phyloP scores from a whole-genome alignment of 805 yeast species.

The Starmerella potacharoeniae region DNA sequence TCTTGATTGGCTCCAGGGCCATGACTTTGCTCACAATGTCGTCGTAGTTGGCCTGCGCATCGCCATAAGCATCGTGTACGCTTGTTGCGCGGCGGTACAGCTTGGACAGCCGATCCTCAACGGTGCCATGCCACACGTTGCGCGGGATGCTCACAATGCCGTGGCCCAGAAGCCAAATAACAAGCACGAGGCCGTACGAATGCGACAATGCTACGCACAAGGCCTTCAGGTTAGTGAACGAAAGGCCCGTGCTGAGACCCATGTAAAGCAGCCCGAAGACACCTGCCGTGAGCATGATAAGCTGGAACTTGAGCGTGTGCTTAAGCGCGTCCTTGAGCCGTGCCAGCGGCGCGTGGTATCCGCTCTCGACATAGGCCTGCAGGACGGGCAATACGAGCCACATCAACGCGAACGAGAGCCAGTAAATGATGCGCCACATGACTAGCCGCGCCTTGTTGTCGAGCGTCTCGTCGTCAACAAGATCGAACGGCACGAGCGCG shows the following conservation, averaged over 20 bases:
- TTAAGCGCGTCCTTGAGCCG: conserved; percentile 47
- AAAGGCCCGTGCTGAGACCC: conserved; percentile 43
- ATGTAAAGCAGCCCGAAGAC: conserved; percentile 49
- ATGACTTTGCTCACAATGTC: conserved; percentile 53
- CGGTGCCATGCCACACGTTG: conserved; percentile 30
- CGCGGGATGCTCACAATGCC: conserved; percentile 64
- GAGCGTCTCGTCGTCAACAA: conserved; percentile 41
- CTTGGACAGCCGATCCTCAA: conserved; percentile 30
- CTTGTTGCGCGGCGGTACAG: conserved; percentile 46
- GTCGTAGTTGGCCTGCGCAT: conserved; percentile 47
- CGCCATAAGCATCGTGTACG: conserved; percentile 50
- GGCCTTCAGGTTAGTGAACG: conserved; percentile 46
- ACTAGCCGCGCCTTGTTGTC: conserved; percentile 39
- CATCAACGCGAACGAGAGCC: conserved; percentile 69
- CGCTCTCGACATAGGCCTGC: conserved; percentile 63
- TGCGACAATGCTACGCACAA: conserved; percentile 67
- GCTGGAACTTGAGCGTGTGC: conserved; percentile 49
- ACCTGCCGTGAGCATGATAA: conserved; percentile 43
- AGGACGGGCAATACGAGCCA: conserved; percentile 66
- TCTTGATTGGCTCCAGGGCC: conserved; percentile 39
- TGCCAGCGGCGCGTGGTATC: conserved; percentile 41
- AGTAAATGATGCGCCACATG: conserved; percentile 65
- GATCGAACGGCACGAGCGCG: conserved; percentile 62
- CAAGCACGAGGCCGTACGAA: conserved; percentile 59
- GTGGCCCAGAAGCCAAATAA: conserved; percentile 77